Percentiles rank a stretch among this genome's conserved stretches.
phyloP scores from a whole-genome alignment of 352 stramenopile genomes.

The Thraustochytrium sp. region DNA sequence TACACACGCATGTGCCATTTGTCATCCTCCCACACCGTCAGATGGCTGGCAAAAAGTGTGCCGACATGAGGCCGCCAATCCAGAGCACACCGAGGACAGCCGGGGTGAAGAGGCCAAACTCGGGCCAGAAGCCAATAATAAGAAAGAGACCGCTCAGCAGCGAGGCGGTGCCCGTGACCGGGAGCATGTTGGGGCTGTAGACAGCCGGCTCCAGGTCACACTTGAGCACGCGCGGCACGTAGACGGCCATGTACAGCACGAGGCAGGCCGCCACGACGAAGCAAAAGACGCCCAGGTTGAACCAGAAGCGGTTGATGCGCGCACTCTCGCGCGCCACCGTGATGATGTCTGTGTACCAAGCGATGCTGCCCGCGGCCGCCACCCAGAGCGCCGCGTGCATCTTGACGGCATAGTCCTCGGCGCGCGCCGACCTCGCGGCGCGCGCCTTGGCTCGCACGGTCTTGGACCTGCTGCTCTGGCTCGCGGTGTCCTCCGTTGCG shows the following conservation, averaged over 20 bases:
- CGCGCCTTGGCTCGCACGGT: background rate
- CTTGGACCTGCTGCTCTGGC: background rate
- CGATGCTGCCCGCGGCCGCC: background rate
- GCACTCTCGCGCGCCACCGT: background rate
- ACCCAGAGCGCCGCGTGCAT: slow-evolving; percentile 44
- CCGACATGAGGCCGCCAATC: slow-evolving; percentile 23
- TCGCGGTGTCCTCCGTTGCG: background rate
- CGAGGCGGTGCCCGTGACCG: background rate
- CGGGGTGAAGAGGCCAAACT: slow-evolving; percentile 41
- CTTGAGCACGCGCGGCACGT: slow-evolving; percentile 42
- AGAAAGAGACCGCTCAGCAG: slow-evolving; percentile 22
- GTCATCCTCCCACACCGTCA: too few species aligned
- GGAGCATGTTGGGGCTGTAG: slow-evolving; percentile 43
- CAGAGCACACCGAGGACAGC: slow-evolving; percentile 18
- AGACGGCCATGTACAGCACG: slow-evolving; percentile 46
- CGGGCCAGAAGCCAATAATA: slow-evolving; percentile 38
- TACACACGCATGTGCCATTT: too few species aligned
- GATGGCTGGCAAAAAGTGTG: slow-evolving; percentile 39
- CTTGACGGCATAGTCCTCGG: slow-evolving; percentile 36
- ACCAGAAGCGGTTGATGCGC: slow-evolving; percentile 20
- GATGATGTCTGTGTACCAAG: slow-evolving; percentile 27
- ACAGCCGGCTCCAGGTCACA: slow-evolving; percentile 37
- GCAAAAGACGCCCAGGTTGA: background rate
- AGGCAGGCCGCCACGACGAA: slow-evolving; percentile 25
- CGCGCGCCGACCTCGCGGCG: background rate